Evolutionary conservation across 352 stramenopile species (phyloP).

Genomic region (Thalassiosira sp.): DNA sequence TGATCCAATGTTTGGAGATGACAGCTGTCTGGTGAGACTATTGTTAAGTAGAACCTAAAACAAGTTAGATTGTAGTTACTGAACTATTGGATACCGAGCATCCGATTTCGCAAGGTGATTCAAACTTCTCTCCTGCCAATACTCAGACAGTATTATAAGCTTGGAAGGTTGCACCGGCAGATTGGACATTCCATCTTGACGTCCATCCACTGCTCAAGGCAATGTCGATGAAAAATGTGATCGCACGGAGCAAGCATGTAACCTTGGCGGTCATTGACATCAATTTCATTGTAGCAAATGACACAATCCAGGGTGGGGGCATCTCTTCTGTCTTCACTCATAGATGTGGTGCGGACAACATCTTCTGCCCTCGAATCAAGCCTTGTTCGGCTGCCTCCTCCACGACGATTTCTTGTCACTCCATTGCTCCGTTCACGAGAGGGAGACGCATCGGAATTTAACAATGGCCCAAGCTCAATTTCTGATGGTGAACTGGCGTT

Average conservation of each 20-base stretch:
- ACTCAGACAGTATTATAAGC: background rate
- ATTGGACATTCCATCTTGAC: constrained; percentile 96
- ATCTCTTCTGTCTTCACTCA: constrained; percentile 45
- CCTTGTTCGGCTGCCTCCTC: constrained; percentile 46
- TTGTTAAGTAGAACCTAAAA: no score
- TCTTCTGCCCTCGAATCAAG: constrained; percentile 37
- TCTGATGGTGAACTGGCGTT: constrained; percentile 38
- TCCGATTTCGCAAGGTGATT: no score
- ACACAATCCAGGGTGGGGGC: constrained; percentile 79
- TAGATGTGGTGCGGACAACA: constrained; percentile 33
- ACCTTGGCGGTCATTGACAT: constrained; percentile 80
- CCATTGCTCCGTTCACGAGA: constrained; percentile 33
- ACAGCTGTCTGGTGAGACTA: no score
- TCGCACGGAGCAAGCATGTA: constrained; percentile 97
- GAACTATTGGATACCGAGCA: no score
- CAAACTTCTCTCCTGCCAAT: constrained; percentile 1
- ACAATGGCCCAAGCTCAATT: constrained; percentile 46
- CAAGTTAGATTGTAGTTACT: no score
- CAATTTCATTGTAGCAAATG: constrained; percentile 86
- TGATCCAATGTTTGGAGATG: no score
- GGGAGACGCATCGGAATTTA: constrained; percentile 46
- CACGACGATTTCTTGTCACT: constrained; percentile 44
- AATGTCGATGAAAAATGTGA: constrained; percentile 94
- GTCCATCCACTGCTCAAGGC: constrained; percentile 95
- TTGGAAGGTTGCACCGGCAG: constrained; percentile 89